These are phyloP conservation scores for Echinosophora koreensis DNA, from an alignment of 306 rosid genomes.

Conservation along the genomic window DNA sequence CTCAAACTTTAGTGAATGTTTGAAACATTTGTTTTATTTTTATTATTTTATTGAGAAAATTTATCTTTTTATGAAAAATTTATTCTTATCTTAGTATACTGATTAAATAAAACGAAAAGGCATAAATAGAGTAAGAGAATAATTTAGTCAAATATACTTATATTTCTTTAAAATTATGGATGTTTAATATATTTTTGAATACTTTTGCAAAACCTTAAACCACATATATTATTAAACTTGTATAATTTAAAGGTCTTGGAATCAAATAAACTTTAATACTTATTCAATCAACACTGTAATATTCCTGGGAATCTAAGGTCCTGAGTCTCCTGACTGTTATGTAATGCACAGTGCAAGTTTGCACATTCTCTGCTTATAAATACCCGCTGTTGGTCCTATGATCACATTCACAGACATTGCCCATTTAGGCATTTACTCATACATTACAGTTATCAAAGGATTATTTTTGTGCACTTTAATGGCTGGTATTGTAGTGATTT, in stretches of 20 bases:
- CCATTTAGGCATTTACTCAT: background rate
- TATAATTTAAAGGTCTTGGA: background rate
- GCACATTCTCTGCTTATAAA: slow-evolving; percentile 28
- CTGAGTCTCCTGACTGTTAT: background rate
- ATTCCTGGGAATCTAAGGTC: slow-evolving; percentile 32
- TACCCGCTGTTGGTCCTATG: background rate
- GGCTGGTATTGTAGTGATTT: slow-evolving; percentile 59
- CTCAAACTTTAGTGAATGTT: too few relatives aligned
- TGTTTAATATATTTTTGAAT: too few relatives aligned
- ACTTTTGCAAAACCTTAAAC: too few relatives aligned
- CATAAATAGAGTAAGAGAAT: too few relatives aligned
- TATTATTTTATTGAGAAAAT: too few relatives aligned
- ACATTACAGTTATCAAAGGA: background rate
- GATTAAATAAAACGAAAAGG: too few relatives aligned
- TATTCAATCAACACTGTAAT: background rate
- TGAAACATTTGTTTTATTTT: too few relatives aligned
- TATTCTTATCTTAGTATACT: too few relatives aligned
- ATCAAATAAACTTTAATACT: background rate
- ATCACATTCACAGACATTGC: background rate
- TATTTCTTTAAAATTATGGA: too few relatives aligned
- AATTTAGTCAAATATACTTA: too few relatives aligned
- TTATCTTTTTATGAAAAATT: too few relatives aligned
- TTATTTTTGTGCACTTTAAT: slow-evolving; percentile 34
- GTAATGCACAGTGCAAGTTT: background rate
- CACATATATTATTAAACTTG: background rate